These are phyloP conservation scores for Leccinum pachyderme DNA, from an alignment of 1,284 basidiomycete genomes.

Conservation along the genomic window DNA sequence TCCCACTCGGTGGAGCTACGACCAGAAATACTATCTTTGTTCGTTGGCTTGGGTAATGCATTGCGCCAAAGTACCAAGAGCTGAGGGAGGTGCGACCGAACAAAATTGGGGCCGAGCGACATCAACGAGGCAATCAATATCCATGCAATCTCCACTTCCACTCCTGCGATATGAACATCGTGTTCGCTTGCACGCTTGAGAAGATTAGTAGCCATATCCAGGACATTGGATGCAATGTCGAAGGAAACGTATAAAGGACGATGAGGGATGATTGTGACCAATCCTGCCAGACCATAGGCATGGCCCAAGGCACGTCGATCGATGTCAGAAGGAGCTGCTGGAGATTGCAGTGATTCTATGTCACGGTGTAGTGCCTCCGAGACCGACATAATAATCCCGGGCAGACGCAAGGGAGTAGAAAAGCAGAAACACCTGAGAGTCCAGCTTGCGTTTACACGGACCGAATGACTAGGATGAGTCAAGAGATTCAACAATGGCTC, in stretches of 20 bases:
- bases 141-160: constrained; percentile 96
- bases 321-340: constrained; percentile 73
- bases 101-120: constrained; percentile 92
- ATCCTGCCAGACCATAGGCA: constrained; percentile 83
- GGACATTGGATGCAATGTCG: constrained; percentile 87
- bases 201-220: constrained; percentile 88
- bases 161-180: constrained; percentile 75
- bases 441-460: constrained; percentile 86
- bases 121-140: constrained; percentile 88
- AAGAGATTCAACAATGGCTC: constrained; percentile 87
- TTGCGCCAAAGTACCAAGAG: constrained; percentile 96
- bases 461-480: constrained; percentile 83
- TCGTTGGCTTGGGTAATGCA: constrained; percentile 91
- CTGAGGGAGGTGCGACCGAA: constrained; percentile 88
- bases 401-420: constrained; percentile 82
- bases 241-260: constrained; percentile 94
- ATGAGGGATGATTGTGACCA: constrained; percentile 84
- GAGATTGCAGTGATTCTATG: constrained; percentile 63
- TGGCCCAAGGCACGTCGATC: constrained; percentile 78
- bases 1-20: constrained; percentile 82
- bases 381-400: constrained; percentile 72
- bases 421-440: constrained; percentile 88
- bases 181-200: constrained; percentile 92
- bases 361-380: constrained; percentile 85
- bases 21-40: constrained; percentile 72